Evolutionary conservation across 257 asterid species (phyloP), one percentile per base, ranked within the genome.

Genomic region (Solanum commersonii): DNA sequence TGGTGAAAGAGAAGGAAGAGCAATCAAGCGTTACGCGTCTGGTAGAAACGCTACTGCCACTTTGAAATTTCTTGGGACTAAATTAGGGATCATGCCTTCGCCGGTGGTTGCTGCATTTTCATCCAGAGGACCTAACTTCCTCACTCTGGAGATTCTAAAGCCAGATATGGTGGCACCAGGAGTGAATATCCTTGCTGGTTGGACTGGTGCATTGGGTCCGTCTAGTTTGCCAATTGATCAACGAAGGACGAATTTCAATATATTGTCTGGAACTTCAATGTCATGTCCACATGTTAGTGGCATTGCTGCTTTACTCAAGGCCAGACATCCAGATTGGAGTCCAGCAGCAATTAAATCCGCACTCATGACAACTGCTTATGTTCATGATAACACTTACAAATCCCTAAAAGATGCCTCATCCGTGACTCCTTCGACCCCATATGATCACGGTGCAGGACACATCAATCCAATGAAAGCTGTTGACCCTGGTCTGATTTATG

Each of bases 251-350:
- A 91, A 89, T 52, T 97, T 96, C 93, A 97, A 97, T 73, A 95
- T 96, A 10, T 87, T 97, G 34, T 97, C 99, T 0, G 99, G 99
- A 13, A 97, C 99, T 4, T 97, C 99, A 52, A 97, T 97, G 98
- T 96, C 99, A 0, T 97, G 99, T 87, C 99, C 99, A 0, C 99
- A 96, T 42, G 96, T 97, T 0, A 97, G 99, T 59, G 99, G 99
- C 14, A 74, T 95, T 18, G 99, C 99, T 0, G 99, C 99, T 2
- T 13, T 96, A 86, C 93, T 97, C 67, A 97, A 96, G 86, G 94
- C 99, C 3, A 90, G 91, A 38, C 99, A 93, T 33, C 98, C 96
- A 0, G 93, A 94, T 15, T 97, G 99, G 99, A 93, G 98, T 77
- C 98, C 98, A 0, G 98, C 98, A 1, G 98, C 97, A 1, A 95